Percentiles rank a stretch among this genome's conserved stretches.
Evolutionary conservation across 805 yeast species (phyloP).

Genomic region (Suhomyces tanzawaensis): DNA sequence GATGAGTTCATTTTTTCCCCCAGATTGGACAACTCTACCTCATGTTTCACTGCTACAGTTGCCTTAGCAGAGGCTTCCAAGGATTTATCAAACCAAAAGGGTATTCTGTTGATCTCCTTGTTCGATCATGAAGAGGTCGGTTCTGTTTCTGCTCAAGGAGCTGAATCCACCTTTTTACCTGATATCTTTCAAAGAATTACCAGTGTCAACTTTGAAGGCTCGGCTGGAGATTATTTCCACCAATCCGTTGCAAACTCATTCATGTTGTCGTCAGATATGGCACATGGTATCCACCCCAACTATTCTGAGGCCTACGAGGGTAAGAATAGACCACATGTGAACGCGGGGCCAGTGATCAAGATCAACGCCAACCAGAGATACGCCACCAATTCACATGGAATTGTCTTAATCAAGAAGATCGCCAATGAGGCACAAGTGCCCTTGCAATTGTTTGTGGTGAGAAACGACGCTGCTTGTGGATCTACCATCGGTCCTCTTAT

Average conservation of each 20-base stretch:
- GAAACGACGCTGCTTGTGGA: constrained; percentile 93
- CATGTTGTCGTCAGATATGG: constrained; percentile 90
- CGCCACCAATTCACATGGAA: constrained; percentile 89
- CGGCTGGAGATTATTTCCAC: constrained; percentile 33
- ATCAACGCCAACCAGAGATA: constrained; percentile 94
- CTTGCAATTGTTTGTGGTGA: constrained; percentile 85
- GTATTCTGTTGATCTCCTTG: constrained; percentile 72
- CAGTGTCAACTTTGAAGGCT: constrained; percentile 18
- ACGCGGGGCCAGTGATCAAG: constrained; percentile 90
- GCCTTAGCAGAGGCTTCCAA: constrained; percentile 61
- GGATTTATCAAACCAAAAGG: constrained; percentile 44
- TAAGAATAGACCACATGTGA: constrained; percentile 75
- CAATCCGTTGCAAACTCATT: constrained; percentile 75
- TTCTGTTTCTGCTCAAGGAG: constrained; percentile 93
- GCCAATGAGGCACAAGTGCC: constrained; percentile 75
- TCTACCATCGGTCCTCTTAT: constrained; percentile 95
- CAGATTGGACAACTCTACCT: constrained; percentile 84
- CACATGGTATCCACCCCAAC: constrained; percentile 96
- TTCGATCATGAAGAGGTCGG: constrained; percentile 98
- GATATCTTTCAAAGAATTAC: constrained; percentile 72
- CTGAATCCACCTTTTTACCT: constrained; percentile 87
- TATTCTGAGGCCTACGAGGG: constrained; percentile 74
- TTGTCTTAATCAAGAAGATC: constrained; percentile 68
- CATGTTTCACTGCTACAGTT: constrained; percentile 76
- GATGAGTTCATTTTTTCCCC: constrained; percentile 92